Evolutionary conservation across 2,329 filamentous ascomycete species (phyloP), one percentile per base, ranked within the genome.

Genomic region (Pseudogymnoascus sp.): DNA sequence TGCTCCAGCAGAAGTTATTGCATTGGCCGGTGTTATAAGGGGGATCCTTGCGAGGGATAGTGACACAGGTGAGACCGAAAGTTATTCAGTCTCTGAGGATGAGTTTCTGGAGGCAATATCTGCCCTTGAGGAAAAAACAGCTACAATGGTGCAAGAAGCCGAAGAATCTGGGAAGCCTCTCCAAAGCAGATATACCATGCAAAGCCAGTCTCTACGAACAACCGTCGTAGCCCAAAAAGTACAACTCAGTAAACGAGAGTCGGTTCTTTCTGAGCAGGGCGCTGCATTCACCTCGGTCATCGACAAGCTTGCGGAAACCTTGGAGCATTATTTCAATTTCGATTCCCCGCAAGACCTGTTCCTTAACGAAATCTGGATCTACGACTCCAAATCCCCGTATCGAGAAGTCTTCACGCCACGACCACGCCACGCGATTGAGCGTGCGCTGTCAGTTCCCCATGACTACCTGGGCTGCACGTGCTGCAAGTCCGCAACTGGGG

Each of bases 221-320:
- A 93, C 90, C 0, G 85, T 93, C 34, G 85, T 93, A 61, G 89
- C 89, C 14, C 89, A 93, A 71, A 89, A 90, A 72, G 89, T 95
- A 16, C 87, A 92, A 70, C 80, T 95, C 42, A 91, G 88, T 75
- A 88, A 86, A 67, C 87, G 92, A 72, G 86, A 87, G 68, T 86
- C 89, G 1, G 79, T 83, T 3, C 80, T 93, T 29, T 89, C 88
- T 0, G 81, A 86, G 51, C 81, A 88, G 68, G 90, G 93, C 75
- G 85, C 83, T 67, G 81, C 82, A 4, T 91, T 91, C 71, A 91
- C 89, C 14, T 76, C 79, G 23, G 75, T 90, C 10, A 79, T 93
- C 4, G 83, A 88, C 67, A 72, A 74, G 1, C 76, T 88, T 21
- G 78, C 81, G 10, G 76, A 80, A 14, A 69, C 80, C 3, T 72